phyloP scores from a whole-genome alignment of 169 alveolate species.

The Perkinsus marinus region DNA sequence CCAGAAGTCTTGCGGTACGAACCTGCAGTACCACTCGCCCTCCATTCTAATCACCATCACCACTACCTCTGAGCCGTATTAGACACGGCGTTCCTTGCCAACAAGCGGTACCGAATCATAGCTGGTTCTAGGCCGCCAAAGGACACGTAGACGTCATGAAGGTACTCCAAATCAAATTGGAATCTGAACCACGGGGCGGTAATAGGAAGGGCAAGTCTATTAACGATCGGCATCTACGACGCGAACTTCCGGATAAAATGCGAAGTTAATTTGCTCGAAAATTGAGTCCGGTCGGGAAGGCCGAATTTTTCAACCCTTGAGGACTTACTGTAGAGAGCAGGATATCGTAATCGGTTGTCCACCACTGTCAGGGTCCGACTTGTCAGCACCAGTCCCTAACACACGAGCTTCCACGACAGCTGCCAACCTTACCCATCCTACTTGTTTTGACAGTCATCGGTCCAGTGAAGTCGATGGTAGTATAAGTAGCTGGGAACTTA shows the following conservation, averaged over 20 bases:
- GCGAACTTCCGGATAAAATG: no score
- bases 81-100: not conserved
- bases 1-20: slow-evolving; percentile 7
- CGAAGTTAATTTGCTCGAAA: no score
- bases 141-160: not conserved
- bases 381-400: slow-evolving; percentile 1
- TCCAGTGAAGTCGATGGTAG: not conserved
- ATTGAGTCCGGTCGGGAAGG: no score
- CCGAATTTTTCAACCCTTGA: no score
- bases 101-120: not conserved
- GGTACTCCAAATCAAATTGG: not conserved
- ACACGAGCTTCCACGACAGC: not conserved
- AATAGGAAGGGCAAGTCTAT: no score
- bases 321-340: not conserved
- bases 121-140: slow-evolving; percentile 3
- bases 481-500: slow-evolving; percentile 1
- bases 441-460: not conserved
- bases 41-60: not conserved
- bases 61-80: not conserved
- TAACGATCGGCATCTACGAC: no score
- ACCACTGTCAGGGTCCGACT: slow-evolving; percentile 1
- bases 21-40: not conserved
- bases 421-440: not conserved
- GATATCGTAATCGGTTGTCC: not conserved
- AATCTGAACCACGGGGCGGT: no score